Evolutionary conservation across 192 early-diverging fungal species (phyloP), one percentile per base, ranked within the genome.

Genomic region (Chytriomyces confervae): DNA sequence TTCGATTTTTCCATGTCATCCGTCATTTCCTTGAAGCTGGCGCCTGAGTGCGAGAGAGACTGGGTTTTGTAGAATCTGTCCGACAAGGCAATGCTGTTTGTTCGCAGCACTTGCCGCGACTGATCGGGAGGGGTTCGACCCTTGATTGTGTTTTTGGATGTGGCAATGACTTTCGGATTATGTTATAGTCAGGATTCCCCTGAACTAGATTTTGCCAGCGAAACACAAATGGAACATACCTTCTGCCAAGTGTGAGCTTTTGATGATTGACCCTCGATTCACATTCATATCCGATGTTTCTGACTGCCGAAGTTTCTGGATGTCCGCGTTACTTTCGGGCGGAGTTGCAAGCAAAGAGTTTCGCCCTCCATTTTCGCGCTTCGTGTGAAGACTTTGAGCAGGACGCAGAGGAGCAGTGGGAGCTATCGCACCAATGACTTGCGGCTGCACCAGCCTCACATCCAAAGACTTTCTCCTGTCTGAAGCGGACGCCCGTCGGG

Each of bases 141-240:
- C 47, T 70, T 70, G 7, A 70, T 53, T 23, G 69, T 70, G 50
- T 70, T 70, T 70, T 70, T 70, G 8, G 69, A 70, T 70, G 49
- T 47, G 36, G 20, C 69, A n/a, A 50, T 36, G 29, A 36, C 29
- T 36, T 36, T 36, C 29, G 29, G 29, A 36, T 36, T 36, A 36
- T 36, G 29, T 36, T 36, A 36, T 36, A 0, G 29, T 36, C 29
- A 36, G 29, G 29, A 36, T 36, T 36, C 29, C 0, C 29, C 29
- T 36, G 29, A 36, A 36, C 29, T 0, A 36, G 2, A 36, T 1
- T 36, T 36, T 36, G 29, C 29, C 29, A 36, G 29, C 29, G 29
- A 36, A 36, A 67, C 43, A 5, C 46, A 27, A 64, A 29, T 13
- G 45, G 50, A 18, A 20, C n/a, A 24, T 53, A 70, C 69, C 69